A percentile compares a stretch with the other conserved stretches of the same genome.
These are phyloP conservation scores for Wickerhamiella siamensis DNA, from an alignment of 805 yeast genomes.

Conservation along the genomic window DNA sequence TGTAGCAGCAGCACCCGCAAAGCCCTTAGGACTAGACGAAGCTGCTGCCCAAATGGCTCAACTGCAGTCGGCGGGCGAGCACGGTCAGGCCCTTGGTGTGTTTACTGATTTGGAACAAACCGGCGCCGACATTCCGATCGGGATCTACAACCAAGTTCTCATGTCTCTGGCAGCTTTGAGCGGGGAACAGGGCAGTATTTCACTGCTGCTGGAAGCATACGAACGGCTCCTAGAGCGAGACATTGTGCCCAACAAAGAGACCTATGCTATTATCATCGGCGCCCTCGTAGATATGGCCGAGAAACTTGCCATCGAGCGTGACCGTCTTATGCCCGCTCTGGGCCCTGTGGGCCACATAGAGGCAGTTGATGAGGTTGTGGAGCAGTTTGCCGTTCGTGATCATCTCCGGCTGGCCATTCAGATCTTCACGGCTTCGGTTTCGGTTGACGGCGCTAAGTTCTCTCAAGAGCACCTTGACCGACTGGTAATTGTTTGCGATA, in stretches of 20 bases:
- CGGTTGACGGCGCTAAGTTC: conserved; percentile 4
- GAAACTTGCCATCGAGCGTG: not conserved
- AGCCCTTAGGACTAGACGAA: conserved; percentile 9
- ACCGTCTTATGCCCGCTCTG: conserved; percentile 6
- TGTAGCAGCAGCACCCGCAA: not conserved
- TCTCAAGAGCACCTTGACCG: conserved; percentile 8
- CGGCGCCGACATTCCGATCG: conserved; percentile 10
- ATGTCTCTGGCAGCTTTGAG: conserved; percentile 11
- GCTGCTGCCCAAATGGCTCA: conserved; percentile 7
- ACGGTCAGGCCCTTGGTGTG: conserved; percentile 7
- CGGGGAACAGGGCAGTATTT: conserved; percentile 12
- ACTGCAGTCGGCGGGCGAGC: conserved; percentile 10
- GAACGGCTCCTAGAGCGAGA: conserved; percentile 17
- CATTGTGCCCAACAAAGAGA: conserved; percentile 18
- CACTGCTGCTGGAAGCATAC: conserved; percentile 20
- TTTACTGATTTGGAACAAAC: conserved; percentile 8
- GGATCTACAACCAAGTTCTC: conserved; percentile 19
- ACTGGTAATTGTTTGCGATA: conserved; percentile 8
- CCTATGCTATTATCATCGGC: conserved; percentile 19
- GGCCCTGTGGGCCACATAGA: conserved; percentile 14
- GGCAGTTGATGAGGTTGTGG: conserved; percentile 20
- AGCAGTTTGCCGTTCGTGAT: conserved; percentile 14
- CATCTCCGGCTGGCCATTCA: conserved; percentile 13
- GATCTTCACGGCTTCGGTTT: conserved; percentile 9
- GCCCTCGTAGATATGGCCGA: conserved; percentile 17